These are phyloP conservation scores for Omphalotus guepiniiformis DNA, from an alignment of 768 basidiomycete species.

Conservation along the genomic window DNA sequence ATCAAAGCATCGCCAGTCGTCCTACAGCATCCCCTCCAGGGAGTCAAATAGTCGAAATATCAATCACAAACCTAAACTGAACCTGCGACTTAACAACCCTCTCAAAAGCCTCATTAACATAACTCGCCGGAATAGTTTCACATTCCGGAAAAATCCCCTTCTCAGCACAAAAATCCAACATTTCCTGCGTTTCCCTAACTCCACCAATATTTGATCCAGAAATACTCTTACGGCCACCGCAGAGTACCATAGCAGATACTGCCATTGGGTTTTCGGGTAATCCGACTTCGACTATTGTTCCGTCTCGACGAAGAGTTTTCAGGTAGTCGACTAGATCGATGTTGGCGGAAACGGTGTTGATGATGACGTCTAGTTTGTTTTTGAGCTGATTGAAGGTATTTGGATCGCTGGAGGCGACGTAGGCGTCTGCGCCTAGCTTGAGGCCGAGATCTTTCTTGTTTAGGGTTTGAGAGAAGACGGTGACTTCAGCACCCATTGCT, in stretches of 20 bases:
- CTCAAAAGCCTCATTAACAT: constrained; percentile 7
- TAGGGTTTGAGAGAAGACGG: constrained; percentile 42
- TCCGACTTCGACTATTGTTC: constrained; percentile 3
- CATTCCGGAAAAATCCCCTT: constrained; percentile 3
- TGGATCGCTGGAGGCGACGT: constrained; percentile 37
- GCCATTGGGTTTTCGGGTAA: neutral
- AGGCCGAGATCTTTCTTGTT: constrained; percentile 42
- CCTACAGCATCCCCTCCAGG: too few species aligned
- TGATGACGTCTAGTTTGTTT: constrained; percentile 37
- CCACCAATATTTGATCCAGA: constrained; percentile 1
- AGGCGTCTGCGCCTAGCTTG: constrained; percentile 43
- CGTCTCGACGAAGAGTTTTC: constrained; percentile 2
- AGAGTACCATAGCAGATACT: neutral
- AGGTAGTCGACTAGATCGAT: constrained; percentile 12
- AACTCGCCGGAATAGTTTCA: constrained; percentile 1
- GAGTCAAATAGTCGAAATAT: constrained; percentile 4
- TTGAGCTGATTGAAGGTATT: constrained; percentile 25
- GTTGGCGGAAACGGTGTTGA: constrained; percentile 17
- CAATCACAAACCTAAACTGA: constrained; percentile 5
- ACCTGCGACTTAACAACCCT: constrained; percentile 5
- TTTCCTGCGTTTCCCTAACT: constrained; percentile 5
- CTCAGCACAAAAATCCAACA: constrained; percentile 5
- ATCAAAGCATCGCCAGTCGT: too few species aligned
- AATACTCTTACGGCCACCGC: neutral
- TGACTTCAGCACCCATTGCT: constrained; percentile 45